Percentiles rank a stretch among this genome's conserved stretches.
phyloP scores from a whole-genome alignment of 768 basidiomycete species.

The Russula dissimulans region DNA sequence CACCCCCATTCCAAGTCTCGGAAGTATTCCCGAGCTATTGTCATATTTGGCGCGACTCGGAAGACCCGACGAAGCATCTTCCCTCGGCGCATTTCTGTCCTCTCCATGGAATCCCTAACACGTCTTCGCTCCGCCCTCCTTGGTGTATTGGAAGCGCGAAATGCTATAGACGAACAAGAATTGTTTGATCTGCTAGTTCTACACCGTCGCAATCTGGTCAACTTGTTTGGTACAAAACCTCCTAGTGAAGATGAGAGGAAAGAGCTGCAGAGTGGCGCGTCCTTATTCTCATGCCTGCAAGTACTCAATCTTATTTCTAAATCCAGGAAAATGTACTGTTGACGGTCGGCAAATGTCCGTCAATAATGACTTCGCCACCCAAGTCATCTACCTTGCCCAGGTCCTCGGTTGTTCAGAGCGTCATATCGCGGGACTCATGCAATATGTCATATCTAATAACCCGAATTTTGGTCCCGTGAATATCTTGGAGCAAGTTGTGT shows the following conservation, averaged over 20 bases:
- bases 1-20: no score
- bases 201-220: slow-evolving; percentile 52
- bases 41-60: neutral
- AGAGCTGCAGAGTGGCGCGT: slow-evolving; percentile 59
- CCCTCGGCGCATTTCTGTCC: neutral
- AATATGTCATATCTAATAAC: slow-evolving; percentile 50
- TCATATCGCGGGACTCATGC: slow-evolving; percentile 61
- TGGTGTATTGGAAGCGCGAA: slow-evolving; percentile 36
- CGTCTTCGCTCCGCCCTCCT: slow-evolving; percentile 46
- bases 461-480: slow-evolving; percentile 52
- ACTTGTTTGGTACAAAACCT: slow-evolving; percentile 56
- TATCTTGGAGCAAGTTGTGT: slow-evolving; percentile 55
- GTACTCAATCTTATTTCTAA: neutral
- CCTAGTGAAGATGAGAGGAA: slow-evolving; percentile 55
- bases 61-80: neutral
- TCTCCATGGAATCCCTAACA: slow-evolving; percentile 49
- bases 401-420: slow-evolving; percentile 79
- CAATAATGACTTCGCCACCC: slow-evolving; percentile 71
- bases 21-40: neutral
- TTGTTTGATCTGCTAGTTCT: slow-evolving; percentile 67
- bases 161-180: slow-evolving; percentile 54
- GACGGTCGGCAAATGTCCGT: slow-evolving; percentile 61
- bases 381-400: slow-evolving; percentile 69
- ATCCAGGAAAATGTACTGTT: slow-evolving; percentile 53
- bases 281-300: neutral